Base-by-base conservation (phyloP, 352 stramenopile species). In the Pythium biforme region DNA sequence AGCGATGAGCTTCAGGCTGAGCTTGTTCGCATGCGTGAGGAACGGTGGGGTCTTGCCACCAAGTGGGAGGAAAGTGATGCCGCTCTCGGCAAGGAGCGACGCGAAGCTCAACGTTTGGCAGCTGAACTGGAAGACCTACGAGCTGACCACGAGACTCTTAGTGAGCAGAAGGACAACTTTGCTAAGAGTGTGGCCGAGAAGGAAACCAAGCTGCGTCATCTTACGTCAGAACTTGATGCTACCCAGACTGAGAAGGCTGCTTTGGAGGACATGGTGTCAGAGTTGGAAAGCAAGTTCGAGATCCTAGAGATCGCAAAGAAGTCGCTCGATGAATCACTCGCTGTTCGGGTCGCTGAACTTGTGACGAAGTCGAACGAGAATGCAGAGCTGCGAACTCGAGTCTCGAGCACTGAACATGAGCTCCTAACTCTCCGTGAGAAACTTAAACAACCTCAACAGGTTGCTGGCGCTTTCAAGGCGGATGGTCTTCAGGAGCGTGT, bases 141-240 rank as follows among this genome's bases (percentile, higher is more conserved):
- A n/a, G 22, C 39, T 25, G 55, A 55, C 12, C 45, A 31, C 27
- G 27, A 59, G 46, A 66, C 45, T 55, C 34, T 76, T 1, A 66
- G 71, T 40, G 43, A 59, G 2, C 65, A 78, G 14, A 73, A 63
- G 17, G 45, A 72, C 29, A 46, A 27, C 17, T 26, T 85, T 5
- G 33, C 22, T 2, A 27, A 62, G 22, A 62, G 70, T 22, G 41
- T 86, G 12, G 19, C 10, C 0, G 70, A 86, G 23, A 75, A 59
- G 4, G 55, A 73, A 23, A 67, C 51, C 11, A 63, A 55, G 53
- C 60, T 85, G 50, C 76, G 66, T 27, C 55, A 77, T 26, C 19
- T 69, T 3, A 31, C 49, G 19, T 64, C 62, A 0, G 62, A 64
- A 40, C 46, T 69, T 8, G 55, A 69, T 27, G 54, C 62, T 10